Percentiles rank a stretch among this genome's conserved stretches.
Evolutionary conservation across 2,329 filamentous ascomycete genomes (phyloP).

Genomic region (Pezicula radicicola): DNA sequence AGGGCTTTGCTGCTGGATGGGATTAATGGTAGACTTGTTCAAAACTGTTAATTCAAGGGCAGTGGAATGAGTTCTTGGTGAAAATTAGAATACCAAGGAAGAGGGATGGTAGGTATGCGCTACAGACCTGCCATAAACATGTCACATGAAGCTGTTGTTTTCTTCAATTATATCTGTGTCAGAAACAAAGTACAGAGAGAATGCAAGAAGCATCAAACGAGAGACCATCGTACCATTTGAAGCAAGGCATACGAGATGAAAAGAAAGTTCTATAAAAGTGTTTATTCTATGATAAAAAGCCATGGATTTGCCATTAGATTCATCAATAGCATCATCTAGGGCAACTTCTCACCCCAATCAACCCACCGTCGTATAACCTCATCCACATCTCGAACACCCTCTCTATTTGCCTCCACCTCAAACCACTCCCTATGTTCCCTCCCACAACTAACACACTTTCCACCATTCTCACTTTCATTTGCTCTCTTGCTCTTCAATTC

Average conservation of each 20-base stretch:
- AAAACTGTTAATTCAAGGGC: no score
- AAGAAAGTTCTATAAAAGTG: background rate
- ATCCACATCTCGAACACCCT: slow-evolving; percentile 66
- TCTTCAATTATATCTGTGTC: no score
- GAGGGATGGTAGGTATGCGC: no score
- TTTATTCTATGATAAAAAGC: background rate
- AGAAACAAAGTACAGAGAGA: no score
- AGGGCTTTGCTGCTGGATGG: no score
- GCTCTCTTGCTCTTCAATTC: slow-evolving; percentile 66
- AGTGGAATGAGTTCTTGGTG: no score
- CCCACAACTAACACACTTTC: slow-evolving; percentile 73
- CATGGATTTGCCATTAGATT: background rate
- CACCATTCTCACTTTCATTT: slow-evolving; percentile 44
- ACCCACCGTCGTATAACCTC: slow-evolving; percentile 82
- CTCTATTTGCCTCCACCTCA: slow-evolving; percentile 72
- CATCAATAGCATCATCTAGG: background rate
- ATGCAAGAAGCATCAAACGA: no score
- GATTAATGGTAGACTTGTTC: no score
- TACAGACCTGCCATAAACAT: no score
- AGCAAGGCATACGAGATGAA: background rate
- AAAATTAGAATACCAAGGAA: no score
- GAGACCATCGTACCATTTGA: no score
- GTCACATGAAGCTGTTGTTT: no score
- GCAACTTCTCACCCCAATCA: slow-evolving; percentile 52
- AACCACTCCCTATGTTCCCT: slow-evolving; percentile 94